Evolutionary conservation across 2,329 filamentous ascomycete genomes (phyloP).

Genomic region (Neonectria faginata): DNA sequence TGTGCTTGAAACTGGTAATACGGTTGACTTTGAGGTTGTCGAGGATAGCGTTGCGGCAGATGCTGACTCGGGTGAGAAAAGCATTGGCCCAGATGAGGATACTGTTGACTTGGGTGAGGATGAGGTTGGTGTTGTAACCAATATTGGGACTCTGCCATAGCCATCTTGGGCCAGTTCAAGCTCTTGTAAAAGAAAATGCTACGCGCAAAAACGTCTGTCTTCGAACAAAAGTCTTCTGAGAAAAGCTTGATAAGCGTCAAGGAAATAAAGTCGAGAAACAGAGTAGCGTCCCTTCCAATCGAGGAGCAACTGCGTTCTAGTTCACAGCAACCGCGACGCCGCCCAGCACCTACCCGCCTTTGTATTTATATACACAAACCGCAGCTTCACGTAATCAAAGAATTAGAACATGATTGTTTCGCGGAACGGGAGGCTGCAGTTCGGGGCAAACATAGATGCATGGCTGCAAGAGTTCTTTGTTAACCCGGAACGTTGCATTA

Average conservation of each 20-base stretch:
- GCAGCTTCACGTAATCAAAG: background rate
- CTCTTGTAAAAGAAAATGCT: background rate
- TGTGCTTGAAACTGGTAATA: background rate
- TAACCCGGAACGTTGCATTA: background rate
- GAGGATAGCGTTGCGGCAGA: background rate
- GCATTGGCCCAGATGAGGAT: no score
- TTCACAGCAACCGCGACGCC: background rate
- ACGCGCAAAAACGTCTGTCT: no score
- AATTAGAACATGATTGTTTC: background rate
- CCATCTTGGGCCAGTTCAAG: background rate
- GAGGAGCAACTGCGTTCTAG: background rate
- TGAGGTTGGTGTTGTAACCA: background rate
- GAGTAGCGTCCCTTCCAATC: background rate
- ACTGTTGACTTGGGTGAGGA: no score
- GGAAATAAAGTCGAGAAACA: background rate
- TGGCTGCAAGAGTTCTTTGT: background rate
- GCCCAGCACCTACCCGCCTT: background rate
- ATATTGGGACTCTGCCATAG: background rate
- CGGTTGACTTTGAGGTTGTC: background rate
- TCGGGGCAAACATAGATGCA: background rate
- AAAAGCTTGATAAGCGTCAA: background rate
- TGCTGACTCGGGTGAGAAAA: no score
- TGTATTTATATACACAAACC: background rate
- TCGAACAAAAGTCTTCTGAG: background rate
- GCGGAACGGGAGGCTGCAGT: background rate